Percentiles rank a stretch among this genome's conserved stretches.
Conservation (phyloP, 1,139 yeast genomes). For the Meyerozyma elateridarum region DNA sequence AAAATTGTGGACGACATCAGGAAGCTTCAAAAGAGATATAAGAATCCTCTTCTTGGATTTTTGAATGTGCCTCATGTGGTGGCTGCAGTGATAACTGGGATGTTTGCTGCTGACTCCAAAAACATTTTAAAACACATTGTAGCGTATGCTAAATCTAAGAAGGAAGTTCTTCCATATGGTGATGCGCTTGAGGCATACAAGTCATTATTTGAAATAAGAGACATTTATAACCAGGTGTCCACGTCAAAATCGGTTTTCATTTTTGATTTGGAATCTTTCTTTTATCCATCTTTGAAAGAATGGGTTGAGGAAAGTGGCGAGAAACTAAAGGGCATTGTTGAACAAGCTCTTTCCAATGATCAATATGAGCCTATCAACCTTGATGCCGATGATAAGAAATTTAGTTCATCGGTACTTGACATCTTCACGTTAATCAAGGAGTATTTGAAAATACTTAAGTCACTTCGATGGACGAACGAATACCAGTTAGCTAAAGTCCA, state of each 20-base stretch:
- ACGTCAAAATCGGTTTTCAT: slow-evolving; percentile 32
- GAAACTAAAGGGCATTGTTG: slow-evolving; percentile 46
- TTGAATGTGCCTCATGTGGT: slow-evolving; percentile 52
- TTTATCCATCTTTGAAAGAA: slow-evolving; percentile 52
- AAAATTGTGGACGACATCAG: slow-evolving; percentile 47
- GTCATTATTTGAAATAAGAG: slow-evolving; percentile 51
- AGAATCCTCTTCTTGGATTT: slow-evolving; percentile 55
- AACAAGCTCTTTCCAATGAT: slow-evolving; percentile 53
- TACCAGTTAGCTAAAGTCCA: slow-evolving; percentile 56
- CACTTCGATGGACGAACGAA: slow-evolving; percentile 58
- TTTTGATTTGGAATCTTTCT: slow-evolving; percentile 55
- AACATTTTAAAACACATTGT: slow-evolving; percentile 57
- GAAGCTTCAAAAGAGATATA: slow-evolving; percentile 55
- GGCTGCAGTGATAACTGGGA: slow-evolving; percentile 52
- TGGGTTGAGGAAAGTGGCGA: slow-evolving; percentile 55
- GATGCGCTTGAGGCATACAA: slow-evolving; percentile 62
- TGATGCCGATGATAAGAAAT: slow-evolving; percentile 32
- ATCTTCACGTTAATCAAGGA: slow-evolving; percentile 61
- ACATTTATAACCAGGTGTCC: slow-evolving; percentile 48
- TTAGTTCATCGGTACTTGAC: slow-evolving; percentile 59
- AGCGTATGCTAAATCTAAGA: slow-evolving; percentile 33
- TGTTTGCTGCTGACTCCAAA: slow-evolving; percentile 61
- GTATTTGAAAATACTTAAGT: slow-evolving; percentile 48
- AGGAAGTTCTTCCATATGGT: slow-evolving; percentile 43
- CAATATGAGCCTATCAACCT: slow-evolving; percentile 50